Conservation (phyloP, 78 protist genomes). For the Monosiga brevicollis region DNA sequence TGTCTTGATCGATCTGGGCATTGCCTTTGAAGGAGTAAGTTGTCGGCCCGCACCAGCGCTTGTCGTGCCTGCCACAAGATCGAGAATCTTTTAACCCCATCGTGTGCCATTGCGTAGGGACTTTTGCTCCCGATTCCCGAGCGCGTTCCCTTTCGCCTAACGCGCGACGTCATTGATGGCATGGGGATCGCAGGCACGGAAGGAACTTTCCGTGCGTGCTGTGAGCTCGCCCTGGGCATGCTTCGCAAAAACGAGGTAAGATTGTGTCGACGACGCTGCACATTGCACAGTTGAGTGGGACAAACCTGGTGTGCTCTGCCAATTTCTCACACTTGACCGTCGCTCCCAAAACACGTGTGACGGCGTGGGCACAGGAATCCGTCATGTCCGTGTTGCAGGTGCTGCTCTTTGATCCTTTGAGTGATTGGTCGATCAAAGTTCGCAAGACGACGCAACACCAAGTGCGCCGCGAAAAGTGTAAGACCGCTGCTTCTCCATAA, state of each 20-base stretch:
- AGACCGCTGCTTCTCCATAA: no score
- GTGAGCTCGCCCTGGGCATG: conserved; percentile 31
- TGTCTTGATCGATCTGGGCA: conserved; percentile 80
- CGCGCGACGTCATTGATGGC: conserved; percentile 67
- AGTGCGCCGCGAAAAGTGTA: not conserved
- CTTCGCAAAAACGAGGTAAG: no score
- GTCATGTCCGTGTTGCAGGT: conserved; percentile 40
- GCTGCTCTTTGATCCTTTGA: conserved; percentile 52
- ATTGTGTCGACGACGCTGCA: no score
- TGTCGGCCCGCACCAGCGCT: not conserved
- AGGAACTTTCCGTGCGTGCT: conserved; percentile 52
- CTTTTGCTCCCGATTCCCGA: conserved; percentile 47
- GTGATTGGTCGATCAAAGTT: conserved; percentile 21
- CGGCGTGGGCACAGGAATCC: not conserved
- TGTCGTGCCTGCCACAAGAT: no score
- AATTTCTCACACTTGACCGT: no score
- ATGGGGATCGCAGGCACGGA: conserved; percentile 62
- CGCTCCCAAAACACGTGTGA: no score
- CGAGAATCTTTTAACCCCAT: no score
- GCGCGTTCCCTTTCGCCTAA: conserved; percentile 66
- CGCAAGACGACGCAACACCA: not conserved
- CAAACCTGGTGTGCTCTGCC: no score
- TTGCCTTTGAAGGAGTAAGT: conserved; percentile 55
- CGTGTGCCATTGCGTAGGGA: no score
- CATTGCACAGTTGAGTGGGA: no score